These are phyloP conservation scores for Pichia occidentalis DNA, from an alignment of 805 yeast genomes.

Conservation along the genomic window DNA sequence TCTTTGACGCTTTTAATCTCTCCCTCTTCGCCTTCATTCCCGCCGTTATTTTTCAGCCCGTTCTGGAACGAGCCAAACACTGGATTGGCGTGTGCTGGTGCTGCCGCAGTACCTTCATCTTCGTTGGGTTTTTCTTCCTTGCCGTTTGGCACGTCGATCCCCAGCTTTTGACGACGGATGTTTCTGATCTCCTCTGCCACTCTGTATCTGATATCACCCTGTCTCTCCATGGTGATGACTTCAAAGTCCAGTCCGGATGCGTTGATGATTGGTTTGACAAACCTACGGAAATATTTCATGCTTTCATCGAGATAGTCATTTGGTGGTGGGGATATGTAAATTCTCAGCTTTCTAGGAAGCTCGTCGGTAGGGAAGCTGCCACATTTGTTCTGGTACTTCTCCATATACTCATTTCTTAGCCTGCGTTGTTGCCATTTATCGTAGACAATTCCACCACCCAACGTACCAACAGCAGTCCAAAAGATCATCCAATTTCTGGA, in stretches of 20 bases:
- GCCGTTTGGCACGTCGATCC: constrained; percentile 4
- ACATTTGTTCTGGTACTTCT: constrained; percentile 12
- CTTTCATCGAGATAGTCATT: constrained; percentile 78
- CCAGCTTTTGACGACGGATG: constrained; percentile 18
- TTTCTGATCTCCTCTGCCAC: constrained; percentile 87
- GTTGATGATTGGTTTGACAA: constrained; percentile 77
- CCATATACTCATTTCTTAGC: constrained; percentile 53
- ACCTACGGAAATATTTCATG: constrained; percentile 64
- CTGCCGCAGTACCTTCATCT: no score
- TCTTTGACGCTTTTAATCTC: constrained; percentile 29
- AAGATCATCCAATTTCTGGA: constrained; percentile 91
- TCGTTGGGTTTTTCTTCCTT: constrained; percentile 8
- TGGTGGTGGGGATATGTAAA: constrained; percentile 96
- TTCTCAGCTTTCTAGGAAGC: constrained; percentile 67
- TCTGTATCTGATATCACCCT: constrained; percentile 76
- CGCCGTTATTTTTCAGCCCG: constrained; percentile 1
- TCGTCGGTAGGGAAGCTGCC: constrained; percentile 35
- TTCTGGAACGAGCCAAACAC: constrained; percentile 9
- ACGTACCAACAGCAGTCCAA: constrained; percentile 59
- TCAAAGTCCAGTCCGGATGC: constrained; percentile 83
- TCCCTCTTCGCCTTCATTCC: constrained; percentile 11
- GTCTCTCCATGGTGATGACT: constrained; percentile 67
- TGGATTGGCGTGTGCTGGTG: constrained; percentile 6
- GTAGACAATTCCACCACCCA: constrained; percentile 72
- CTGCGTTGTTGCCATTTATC: constrained; percentile 70